Evolutionary conservation across 306 rosid species (phyloP), one percentile per base, ranked within the genome.

Genomic region (Quillaja saponaria): DNA sequence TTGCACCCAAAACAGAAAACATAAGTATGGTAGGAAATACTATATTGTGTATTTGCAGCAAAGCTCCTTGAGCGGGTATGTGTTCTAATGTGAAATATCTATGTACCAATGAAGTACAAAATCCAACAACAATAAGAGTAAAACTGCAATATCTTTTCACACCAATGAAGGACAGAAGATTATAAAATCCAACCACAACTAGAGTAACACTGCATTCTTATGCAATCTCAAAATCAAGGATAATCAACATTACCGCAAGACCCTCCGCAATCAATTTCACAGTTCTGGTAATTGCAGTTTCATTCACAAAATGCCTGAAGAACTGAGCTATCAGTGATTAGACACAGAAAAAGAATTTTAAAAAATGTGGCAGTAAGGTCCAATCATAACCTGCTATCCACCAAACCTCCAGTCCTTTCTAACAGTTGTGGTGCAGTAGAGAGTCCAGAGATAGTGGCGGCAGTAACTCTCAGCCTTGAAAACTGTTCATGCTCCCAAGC

Each of bases 401-500:
- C 81, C 72, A 94, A 71, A 64, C 96, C 90, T 55, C 97, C 97
- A 56, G 97, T 82, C 45, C 82, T 85, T 55, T 94, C 96, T 59
- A 94, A 78, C 63, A 94, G 79, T 53, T 87, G 95, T 58, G 97
- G 96, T 68, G 99, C 88, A 48, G 69, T 50, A 11, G 95, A 75
- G 49, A 83, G 95, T 75, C 53, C 96, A 20, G 97, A 94, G 51
- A 94, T 78, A 53, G 99, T 94, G 57, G 92, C 95, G 42, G 99
- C 99, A 61, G 99, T 94, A 74, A 94, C 95, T 77, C 99, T 83
- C 71, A 94, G 75, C 84, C 95, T 82, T 66, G 99, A 94, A 75
- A 94, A 89, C 68, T 94, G 97, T 71, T 94, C 99, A 61, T 94
- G 99, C 85, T 94, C 97, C 99, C 99, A 94, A 70, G 99, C 97